Conservation (phyloP, 1,139 yeast species). For the Zygosaccharomyces sapae region DNA sequence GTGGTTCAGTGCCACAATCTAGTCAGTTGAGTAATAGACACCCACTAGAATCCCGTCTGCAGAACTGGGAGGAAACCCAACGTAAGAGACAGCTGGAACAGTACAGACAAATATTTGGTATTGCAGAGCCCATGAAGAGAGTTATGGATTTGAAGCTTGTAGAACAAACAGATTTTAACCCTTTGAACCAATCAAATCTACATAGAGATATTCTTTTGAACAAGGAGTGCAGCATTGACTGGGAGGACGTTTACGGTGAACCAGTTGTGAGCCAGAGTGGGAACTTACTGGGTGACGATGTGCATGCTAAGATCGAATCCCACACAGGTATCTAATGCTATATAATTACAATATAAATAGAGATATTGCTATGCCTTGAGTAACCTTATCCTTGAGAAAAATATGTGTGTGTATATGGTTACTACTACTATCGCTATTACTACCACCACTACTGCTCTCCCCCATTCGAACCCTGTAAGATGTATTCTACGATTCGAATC, state of each 20-base stretch:
- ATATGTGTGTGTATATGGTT: too few relatives aligned
- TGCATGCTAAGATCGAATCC: conserved; percentile 71
- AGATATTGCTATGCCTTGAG: background rate
- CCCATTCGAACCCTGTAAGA: too few relatives aligned
- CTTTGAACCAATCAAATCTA: conserved; percentile 50
- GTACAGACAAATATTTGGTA: conserved; percentile 71
- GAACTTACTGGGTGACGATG: conserved; percentile 39
- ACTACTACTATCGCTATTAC: background rate
- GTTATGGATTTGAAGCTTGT: conserved; percentile 79
- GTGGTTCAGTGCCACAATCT: conserved; percentile 43
- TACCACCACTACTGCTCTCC: background rate
- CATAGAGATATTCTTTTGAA: conserved; percentile 77
- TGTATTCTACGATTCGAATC: background rate
- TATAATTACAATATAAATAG: background rate
- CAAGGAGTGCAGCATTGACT: conserved; percentile 71
- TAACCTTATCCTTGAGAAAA: too few relatives aligned
- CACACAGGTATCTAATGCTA: conserved; percentile 50
- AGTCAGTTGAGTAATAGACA: conserved; percentile 77
- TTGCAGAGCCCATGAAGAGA: conserved; percentile 84
- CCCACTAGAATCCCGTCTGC: conserved; percentile 74
- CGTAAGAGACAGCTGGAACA: conserved; percentile 67
- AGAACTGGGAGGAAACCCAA: conserved; percentile 78
- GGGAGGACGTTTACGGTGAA: conserved; percentile 85
- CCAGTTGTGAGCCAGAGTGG: conserved; percentile 20
- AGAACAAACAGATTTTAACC: conserved; percentile 67